Base-by-base conservation (phyloP, 2,329 filamentous ascomycete species). In the Neofusicoccum kwambonambiense region DNA sequence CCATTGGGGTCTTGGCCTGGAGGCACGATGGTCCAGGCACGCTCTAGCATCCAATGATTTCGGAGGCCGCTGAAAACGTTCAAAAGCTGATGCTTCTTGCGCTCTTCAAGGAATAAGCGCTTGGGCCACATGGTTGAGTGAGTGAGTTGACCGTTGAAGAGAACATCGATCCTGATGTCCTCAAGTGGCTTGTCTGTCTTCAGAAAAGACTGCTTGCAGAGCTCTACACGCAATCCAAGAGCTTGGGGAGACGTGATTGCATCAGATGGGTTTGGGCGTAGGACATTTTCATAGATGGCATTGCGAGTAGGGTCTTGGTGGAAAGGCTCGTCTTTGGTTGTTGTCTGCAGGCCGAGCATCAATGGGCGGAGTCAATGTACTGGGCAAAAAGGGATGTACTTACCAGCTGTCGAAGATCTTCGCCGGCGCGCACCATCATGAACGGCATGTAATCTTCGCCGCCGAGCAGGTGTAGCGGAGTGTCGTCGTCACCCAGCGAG, bases 141-240 rank as follows among this genome's bases (percentile, higher is more conserved):
- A 3, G 74, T 74, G 7, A 83, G 72, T 35, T 76, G 70, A 42
- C 82, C 81, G 63, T 83, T 83, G 69, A 81, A 72, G 68, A 80
- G 79, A 3, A 83, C 75, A n/a, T 83, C 81, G 49, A 82, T 75
- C 68, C 81, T 82, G 58, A 83, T 65, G 39, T 80, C 75, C 19
- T 73, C 72, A n/a, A 17, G 2, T 27, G 64, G 68, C 15, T 39
- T 27, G 11, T 61, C 66, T 41, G 63, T 52, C 17, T 60, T 57
- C 12, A 73, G 68, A 19, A 64, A 64, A 22, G 76, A 68, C 58
- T 73, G 71, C 8, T 73, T 67, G 6, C 69, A 72, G 13, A 79
- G 68, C 12, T 70, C 67, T 44, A 77, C 68, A 35, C 76, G 73
- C 1, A 77, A 67, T 2, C 68, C 64, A 15, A 77, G 73, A 6